phyloP scores from a whole-genome alignment of 1,284 basidiomycete species.

The Tilletia setariae region DNA sequence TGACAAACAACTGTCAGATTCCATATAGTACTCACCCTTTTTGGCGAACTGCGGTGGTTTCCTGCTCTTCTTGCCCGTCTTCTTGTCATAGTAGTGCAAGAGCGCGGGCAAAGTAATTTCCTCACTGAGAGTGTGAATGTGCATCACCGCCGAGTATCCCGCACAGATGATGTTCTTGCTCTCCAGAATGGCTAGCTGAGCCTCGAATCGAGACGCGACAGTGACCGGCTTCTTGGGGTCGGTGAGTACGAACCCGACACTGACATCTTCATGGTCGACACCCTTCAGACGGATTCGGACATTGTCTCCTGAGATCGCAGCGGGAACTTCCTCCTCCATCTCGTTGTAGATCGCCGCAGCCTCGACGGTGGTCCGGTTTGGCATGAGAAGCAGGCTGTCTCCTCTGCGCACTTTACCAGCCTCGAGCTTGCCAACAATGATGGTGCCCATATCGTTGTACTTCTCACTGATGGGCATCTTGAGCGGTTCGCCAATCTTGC shows the following conservation, averaged over 20 bases:
- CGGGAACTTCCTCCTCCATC: conserved; percentile 52
- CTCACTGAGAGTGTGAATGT: conserved; percentile 50
- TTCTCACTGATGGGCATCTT: conserved; percentile 54
- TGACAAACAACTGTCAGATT: background rate
- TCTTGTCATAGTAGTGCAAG: conserved; percentile 55
- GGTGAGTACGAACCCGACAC: conserved; percentile 47
- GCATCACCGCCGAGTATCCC: conserved; percentile 52
- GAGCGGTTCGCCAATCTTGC: conserved; percentile 49
- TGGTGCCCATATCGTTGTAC: conserved; percentile 54
- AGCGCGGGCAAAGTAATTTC: conserved; percentile 45
- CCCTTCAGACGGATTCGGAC: conserved; percentile 53
- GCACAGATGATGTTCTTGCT: conserved; percentile 53
- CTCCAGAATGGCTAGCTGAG: conserved; percentile 53
- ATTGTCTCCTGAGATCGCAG: conserved; percentile 54
- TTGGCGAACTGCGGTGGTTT: conserved; percentile 48
- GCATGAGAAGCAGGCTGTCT: conserved; percentile 47
- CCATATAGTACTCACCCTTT: conserved; percentile 22
- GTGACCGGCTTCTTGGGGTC: conserved; percentile 46
- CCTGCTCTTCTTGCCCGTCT: conserved; percentile 53
- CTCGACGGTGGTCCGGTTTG: conserved; percentile 47
- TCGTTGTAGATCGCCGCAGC: conserved; percentile 49
- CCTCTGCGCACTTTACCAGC: conserved; percentile 50
- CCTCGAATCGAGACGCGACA: conserved; percentile 51
- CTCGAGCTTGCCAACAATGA: conserved; percentile 53
- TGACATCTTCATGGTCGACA: conserved; percentile 50